Percentiles rank a stretch among this genome's conserved stretches.
phyloP scores from a whole-genome alignment of 768 basidiomycete species.

The Harrya chromipes region DNA sequence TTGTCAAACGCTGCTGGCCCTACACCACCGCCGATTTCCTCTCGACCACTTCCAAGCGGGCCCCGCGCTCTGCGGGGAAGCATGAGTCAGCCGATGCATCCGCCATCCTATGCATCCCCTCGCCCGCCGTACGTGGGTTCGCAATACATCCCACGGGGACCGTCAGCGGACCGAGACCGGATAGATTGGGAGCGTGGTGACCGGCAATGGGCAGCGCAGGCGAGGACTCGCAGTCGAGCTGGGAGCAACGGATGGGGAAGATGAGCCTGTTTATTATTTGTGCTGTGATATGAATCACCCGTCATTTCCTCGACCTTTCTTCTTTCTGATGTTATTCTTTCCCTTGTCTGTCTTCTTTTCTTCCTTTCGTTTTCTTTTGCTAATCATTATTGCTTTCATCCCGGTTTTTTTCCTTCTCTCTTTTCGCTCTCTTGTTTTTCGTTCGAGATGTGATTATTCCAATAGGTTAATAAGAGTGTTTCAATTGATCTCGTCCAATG shows the following conservation, averaged over 20 bases:
- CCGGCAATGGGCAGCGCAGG: conserved; percentile 29
- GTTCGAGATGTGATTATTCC: conserved; percentile 6
- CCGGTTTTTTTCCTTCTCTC: not conserved
- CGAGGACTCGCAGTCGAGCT: conserved; percentile 32
- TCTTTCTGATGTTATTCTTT: not conserved
- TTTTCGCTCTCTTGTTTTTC: conserved; percentile 2
- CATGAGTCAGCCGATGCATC: conserved; percentile 21
- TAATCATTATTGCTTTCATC: conserved; percentile 36
- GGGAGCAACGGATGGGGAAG: conserved; percentile 37
- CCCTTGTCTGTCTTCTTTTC: not conserved
- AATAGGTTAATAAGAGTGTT: conserved; percentile 8
- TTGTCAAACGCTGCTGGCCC: conserved; percentile 21
- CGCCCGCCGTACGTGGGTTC: conserved; percentile 26
- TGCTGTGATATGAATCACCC: conserved; percentile 11
- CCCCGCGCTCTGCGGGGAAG: conserved; percentile 38
- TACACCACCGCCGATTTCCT: conserved; percentile 20
- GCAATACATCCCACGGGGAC: conserved; percentile 46
- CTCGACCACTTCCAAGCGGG: conserved; percentile 38
- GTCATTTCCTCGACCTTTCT: conserved; percentile 1
- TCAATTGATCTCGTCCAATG: not conserved
- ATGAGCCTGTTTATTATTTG: conserved; percentile 15
- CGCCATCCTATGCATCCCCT: conserved; percentile 14
- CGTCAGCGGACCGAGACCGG: conserved; percentile 51
- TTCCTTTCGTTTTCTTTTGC: conserved; percentile 6
- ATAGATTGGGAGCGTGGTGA: conserved; percentile 45